These are phyloP conservation scores for Xylaria grammica DNA, from an alignment of 495 filamentous ascomycete genomes.

Conservation along the genomic window DNA sequence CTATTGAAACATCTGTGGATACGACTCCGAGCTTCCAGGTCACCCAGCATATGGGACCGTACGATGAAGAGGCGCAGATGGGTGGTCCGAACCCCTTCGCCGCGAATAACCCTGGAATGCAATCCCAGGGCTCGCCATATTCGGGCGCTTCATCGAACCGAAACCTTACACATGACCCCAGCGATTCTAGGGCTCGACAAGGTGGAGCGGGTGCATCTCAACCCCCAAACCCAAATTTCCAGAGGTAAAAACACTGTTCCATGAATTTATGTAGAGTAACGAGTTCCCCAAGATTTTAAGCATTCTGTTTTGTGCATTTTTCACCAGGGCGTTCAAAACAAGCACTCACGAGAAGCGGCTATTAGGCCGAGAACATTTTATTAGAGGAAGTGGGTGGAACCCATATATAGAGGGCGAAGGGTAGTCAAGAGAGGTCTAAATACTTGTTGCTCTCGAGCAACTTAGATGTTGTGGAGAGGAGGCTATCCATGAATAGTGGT, in stretches of 20 bases:
- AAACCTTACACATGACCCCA: neutral
- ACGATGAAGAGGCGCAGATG: constrained; percentile 36
- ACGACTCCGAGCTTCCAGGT: constrained; percentile 39
- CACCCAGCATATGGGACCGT: constrained; percentile 35
- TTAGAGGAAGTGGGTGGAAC: neutral
- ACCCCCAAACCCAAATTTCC: constrained; percentile 1
- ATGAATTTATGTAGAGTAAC: neutral
- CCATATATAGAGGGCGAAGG: neutral
- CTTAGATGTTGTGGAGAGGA: neutral
- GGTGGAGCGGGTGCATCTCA: constrained; percentile 6
- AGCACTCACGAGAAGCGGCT: neutral
- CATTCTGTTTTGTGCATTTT: constrained; percentile 12
- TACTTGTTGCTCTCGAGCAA: neutral
- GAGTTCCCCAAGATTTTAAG: neutral
- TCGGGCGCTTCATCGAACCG: neutral
- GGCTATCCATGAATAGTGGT: constrained; percentile 3
- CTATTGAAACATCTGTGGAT: constrained; percentile 30
- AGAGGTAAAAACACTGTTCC: constrained; percentile 3
- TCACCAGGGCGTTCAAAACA: constrained; percentile 19
- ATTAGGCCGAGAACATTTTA: neutral
- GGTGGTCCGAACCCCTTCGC: constrained; percentile 30
- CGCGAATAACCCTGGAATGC: neutral
- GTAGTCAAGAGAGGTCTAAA: neutral
- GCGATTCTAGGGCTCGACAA: neutral
- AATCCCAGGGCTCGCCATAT: neutral